phyloP scores from a whole-genome alignment of 1,139 yeast genomes.

The Pichia sp. region DNA sequence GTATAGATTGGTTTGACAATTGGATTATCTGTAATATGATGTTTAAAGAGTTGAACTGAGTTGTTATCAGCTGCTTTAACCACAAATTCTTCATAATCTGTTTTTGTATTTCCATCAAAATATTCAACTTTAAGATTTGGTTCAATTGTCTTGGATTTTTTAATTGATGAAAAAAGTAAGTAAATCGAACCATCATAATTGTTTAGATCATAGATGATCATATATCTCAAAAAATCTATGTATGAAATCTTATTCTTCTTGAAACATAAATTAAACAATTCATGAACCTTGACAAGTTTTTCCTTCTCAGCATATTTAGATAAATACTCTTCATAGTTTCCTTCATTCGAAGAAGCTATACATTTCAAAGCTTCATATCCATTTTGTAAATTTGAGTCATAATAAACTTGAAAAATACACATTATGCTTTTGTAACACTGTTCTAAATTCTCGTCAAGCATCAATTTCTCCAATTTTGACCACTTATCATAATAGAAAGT shows the following conservation, averaged over 20 bases:
- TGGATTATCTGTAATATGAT: conserved; percentile 11
- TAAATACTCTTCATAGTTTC: conserved; percentile 2
- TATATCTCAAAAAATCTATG: conserved; percentile 17
- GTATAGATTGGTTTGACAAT: conserved; percentile 21
- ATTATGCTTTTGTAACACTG: conserved; percentile 17
- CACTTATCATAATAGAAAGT: conserved; percentile 21
- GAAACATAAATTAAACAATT: conserved; percentile 19
- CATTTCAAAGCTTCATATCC: conserved; percentile 17
- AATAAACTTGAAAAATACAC: conserved; percentile 19
- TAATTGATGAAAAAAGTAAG: conserved; percentile 20
- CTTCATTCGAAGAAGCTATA: conserved; percentile 7
- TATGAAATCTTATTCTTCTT: conserved; percentile 16
- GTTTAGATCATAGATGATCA: conserved; percentile 21
- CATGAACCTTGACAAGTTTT: conserved; percentile 12
- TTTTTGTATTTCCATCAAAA: conserved; percentile 8
- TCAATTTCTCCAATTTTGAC: conserved; percentile 13
- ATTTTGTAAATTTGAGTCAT: conserved; percentile 15
- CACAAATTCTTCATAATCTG: conserved; percentile 22
- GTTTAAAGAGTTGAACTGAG: conserved; percentile 17
- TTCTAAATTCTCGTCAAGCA: conserved; percentile 14
- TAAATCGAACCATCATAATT: conserved; percentile 25
- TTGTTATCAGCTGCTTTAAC: conserved; percentile 17
- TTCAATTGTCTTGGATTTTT: conserved; percentile 1
- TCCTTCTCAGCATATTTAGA: neutral
- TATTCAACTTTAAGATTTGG: conserved; percentile 12